phyloP scores from a whole-genome alignment of 345 rosid genomes.

The Noccaea caerulescens region DNA sequence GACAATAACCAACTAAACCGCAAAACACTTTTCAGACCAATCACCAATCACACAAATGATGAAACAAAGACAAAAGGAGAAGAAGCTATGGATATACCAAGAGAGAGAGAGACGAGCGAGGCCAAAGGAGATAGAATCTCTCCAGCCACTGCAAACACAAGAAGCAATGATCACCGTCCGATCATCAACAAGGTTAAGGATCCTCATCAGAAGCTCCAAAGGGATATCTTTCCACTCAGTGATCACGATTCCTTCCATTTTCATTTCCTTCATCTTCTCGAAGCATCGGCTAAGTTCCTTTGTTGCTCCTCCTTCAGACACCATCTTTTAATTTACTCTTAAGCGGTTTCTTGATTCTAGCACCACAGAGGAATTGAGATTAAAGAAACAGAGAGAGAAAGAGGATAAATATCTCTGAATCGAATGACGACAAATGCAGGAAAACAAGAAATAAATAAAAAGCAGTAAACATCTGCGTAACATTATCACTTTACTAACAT shows the following conservation, averaged over 20 bases:
- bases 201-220: constrained; percentile 73
- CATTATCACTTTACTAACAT: neutral
- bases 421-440: constrained; percentile 20
- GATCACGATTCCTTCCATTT: constrained; percentile 54
- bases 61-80: neutral
- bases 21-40: neutral
- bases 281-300: constrained; percentile 64
- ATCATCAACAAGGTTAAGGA: constrained; percentile 75
- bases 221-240: constrained; percentile 92
- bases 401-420: constrained; percentile 21
- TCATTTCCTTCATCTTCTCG: constrained; percentile 63
- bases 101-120: constrained; percentile 78
- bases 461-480: constrained; percentile 17
- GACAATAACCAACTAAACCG: neutral
- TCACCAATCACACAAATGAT: constrained; percentile 1
- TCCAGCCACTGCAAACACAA: constrained; percentile 91
- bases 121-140: constrained; percentile 83
- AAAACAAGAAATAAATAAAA: neutral
- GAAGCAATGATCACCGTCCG: constrained; percentile 78
- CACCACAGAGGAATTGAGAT: constrained; percentile 31
- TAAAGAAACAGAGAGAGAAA: constrained; percentile 3
- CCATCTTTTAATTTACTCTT: constrained; percentile 32
- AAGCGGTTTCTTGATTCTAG: constrained; percentile 43
- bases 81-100: constrained; percentile 53
- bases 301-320: constrained; percentile 43